phyloP scores from a whole-genome alignment of 164 flowering plant genomes.

The Tetracentron sinense region DNA sequence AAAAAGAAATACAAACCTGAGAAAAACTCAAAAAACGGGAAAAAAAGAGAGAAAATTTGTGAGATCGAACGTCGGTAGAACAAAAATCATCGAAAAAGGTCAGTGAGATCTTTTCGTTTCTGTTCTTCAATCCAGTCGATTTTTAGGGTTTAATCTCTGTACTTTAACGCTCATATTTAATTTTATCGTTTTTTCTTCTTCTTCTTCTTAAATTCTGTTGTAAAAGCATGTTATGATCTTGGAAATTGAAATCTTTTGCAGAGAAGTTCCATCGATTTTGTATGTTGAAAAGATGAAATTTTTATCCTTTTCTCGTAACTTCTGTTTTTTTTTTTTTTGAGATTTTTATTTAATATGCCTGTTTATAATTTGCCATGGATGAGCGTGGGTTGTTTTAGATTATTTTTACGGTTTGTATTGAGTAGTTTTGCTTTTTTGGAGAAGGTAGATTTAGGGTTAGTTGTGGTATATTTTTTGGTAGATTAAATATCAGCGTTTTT shows the following conservation, averaged over 20 bases:
- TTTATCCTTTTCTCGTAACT: neutral
- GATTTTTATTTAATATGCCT: no score
- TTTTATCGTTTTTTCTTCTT: neutral
- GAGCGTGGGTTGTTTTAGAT: no score
- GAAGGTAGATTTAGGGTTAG: no score
- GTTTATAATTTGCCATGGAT: no score
- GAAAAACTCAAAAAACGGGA: neutral
- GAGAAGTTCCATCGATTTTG: neutral
- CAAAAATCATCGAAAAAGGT: conserved; percentile 15
- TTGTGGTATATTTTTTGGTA: no score
- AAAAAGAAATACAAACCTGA: neutral
- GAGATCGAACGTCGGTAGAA: conserved; percentile 10
- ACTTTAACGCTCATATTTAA: neutral
- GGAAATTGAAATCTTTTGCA: neutral
- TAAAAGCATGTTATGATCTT: conserved; percentile 1
- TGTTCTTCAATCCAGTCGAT: neutral
- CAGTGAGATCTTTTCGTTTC: conserved; percentile 15
- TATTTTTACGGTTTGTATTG: neutral
- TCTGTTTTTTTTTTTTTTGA: no score
- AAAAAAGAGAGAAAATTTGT: neutral
- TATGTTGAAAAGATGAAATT: no score
- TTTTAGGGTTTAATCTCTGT: neutral
- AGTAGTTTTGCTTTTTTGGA: neutral
- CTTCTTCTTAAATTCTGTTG: neutral
- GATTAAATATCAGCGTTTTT: no score